Percentiles rank a stretch among this genome's conserved stretches.
Evolutionary conservation across 2,329 filamentous ascomycete species (phyloP).

Genomic region (Pseudocercospora pini-densiflorae): DNA sequence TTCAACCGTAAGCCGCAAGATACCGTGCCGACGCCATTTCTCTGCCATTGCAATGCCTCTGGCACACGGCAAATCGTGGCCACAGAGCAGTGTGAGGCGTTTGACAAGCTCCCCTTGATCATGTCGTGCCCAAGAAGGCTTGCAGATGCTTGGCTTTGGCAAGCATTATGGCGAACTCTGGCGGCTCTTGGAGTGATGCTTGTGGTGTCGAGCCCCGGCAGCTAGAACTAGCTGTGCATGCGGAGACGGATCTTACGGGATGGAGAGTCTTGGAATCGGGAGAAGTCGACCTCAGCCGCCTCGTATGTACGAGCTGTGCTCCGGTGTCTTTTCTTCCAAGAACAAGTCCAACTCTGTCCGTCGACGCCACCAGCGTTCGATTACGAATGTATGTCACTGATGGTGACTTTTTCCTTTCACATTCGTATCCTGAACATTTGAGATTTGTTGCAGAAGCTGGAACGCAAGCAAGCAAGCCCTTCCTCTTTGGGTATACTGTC

Average conservation of each 20-base stretch:
- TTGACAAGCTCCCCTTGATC: background rate
- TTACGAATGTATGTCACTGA: background rate
- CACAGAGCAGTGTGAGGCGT: background rate
- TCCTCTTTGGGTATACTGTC: too few species aligned
- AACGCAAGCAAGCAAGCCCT: too few species aligned
- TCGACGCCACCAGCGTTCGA: background rate
- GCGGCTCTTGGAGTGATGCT: background rate
- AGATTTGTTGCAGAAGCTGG: too few species aligned
- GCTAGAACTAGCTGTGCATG: background rate
- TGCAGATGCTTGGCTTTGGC: background rate
- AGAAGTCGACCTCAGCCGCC: background rate
- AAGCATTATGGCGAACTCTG: background rate
- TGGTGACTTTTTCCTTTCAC: too few species aligned
- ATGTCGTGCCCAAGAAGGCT: background rate
- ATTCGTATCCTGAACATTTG: too few species aligned
- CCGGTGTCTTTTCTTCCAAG: background rate
- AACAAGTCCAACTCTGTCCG: background rate
- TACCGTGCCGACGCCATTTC: background rate
- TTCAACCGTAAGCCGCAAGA: background rate
- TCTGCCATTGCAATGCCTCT: too few species aligned
- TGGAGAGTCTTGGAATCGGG: background rate
- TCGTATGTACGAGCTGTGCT: background rate
- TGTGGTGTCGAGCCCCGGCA: background rate
- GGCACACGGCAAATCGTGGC: background rate
- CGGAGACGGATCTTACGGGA: background rate